These are phyloP conservation scores for Fusarium tanahbumbuense DNA, from an alignment of 2,329 filamentous ascomycete species.

Conservation along the genomic window DNA sequence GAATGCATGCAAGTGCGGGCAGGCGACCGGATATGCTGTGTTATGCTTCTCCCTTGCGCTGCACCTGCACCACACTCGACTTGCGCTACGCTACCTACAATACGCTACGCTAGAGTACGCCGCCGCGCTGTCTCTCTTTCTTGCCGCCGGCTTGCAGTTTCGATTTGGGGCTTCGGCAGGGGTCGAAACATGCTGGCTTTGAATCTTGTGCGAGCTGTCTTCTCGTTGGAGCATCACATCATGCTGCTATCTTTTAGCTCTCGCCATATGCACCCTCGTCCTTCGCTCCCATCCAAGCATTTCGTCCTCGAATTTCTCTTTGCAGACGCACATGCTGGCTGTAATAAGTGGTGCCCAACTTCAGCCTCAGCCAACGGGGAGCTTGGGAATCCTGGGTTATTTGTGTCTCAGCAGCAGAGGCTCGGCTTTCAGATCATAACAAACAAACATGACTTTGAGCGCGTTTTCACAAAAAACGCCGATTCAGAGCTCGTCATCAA, in stretches of 20 bases:
- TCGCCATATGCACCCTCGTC: slow-evolving; percentile 16
- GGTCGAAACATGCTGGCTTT: slow-evolving; percentile 33
- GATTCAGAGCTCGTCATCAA: slow-evolving; percentile 18
- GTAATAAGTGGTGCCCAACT: slow-evolving; percentile 34
- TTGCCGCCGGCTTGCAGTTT: slow-evolving; percentile 35
- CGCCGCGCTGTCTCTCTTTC: slow-evolving; percentile 26
- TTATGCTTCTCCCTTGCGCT: not conserved
- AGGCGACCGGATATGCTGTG: slow-evolving; percentile 7
- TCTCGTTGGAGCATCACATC: slow-evolving; percentile 34
- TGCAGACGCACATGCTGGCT: slow-evolving; percentile 32
- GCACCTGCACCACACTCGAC: not conserved
- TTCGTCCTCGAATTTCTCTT: slow-evolving; percentile 25
- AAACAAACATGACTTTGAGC: slow-evolving; percentile 38
- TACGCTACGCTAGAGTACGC: not conserved
- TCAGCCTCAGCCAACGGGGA: slow-evolving; percentile 21
- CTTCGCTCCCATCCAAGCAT: slow-evolving; percentile 36
- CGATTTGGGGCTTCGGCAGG: slow-evolving; percentile 29
- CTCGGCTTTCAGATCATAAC: slow-evolving; percentile 39
- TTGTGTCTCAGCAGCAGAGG: slow-evolving; percentile 42
- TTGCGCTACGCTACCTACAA: not conserved
- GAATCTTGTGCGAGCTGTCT: slow-evolving; percentile 17
- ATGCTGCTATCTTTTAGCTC: slow-evolving; percentile 27
- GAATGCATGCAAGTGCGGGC: slow-evolving; percentile 30
- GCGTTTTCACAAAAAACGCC: slow-evolving; percentile 27
- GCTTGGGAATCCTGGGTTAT: slow-evolving; percentile 17